Evolutionary conservation across 2,329 filamentous ascomycete genomes (phyloP), one percentile per base, ranked within the genome.

Genomic region (Tolypocladium tundrense): DNA sequence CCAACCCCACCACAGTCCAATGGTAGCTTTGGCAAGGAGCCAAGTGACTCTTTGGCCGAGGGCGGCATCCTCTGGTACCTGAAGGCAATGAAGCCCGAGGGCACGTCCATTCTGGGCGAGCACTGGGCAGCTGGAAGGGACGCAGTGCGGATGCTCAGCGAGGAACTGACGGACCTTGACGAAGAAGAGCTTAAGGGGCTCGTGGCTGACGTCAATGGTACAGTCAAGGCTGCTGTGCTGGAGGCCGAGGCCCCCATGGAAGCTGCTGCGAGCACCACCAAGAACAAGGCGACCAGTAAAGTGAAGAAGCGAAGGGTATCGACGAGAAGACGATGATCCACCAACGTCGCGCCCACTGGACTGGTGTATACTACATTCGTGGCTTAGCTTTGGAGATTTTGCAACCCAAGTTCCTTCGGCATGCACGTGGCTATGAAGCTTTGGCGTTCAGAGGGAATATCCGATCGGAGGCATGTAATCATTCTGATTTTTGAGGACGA

Each of bases 11-110:
- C 87, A 1, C 80, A 85, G 56, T 88, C 83, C 1, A 85, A 83
- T 61, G 81, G 81, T 51, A 84, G 81, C 61, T 72, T 82, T 16
- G 74, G 74, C 45, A 72, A 74, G 57, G 79, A 81, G 51, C 70
- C 78, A 2, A 62, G 67, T 4, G 82, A 85, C 41, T 76, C 81
- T 14, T 76, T 91, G 51, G 81, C 81, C 2, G 80, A 87, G 54
- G 93, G 93, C 59, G 93, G 93, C 40, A 78, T 96, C 14, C 85
- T 90, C 9, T 97, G 91, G 91, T 96, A 96, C 71, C 82, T 96
- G 59, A 83, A 89, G 67, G 81, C 84, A 10, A 95, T 95, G 68
- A 84, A 94, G 55, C 88, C 89, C 1, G 57, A 84, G 56, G 93
- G 91, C 58, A 96, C 91, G 0, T 93, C 88, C 0, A 83, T 93